A percentile compares a stretch with the other conserved stretches of the same genome.
Evolutionary conservation across 345 rosid genomes (phyloP).

Genomic region (Pugionium cornutum): DNA sequence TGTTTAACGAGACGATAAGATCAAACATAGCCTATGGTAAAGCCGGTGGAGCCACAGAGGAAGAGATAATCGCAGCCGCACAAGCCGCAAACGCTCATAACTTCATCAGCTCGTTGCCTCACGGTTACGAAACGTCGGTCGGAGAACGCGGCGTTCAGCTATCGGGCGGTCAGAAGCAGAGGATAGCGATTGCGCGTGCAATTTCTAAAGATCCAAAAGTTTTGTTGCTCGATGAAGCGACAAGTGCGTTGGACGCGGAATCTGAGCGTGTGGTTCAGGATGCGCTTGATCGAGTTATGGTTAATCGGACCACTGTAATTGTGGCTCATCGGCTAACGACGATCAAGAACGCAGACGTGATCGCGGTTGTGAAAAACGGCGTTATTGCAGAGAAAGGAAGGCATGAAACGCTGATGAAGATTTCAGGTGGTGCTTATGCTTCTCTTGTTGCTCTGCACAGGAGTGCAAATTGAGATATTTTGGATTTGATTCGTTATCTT

Average conservation of each 20-base stretch:
- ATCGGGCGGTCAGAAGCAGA: constrained; percentile 88
- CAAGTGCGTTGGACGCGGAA: constrained; percentile 75
- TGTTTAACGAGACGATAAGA: constrained; percentile 63
- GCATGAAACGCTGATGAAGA: constrained; percentile 49
- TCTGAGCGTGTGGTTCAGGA: constrained; percentile 66
- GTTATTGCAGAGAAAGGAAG: constrained; percentile 55
- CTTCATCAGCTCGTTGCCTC: constrained; percentile 53
- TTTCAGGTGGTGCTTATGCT: constrained; percentile 49
- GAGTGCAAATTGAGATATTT: constrained; percentile 30
- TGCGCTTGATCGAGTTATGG: constrained; percentile 43
- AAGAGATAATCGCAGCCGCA: constrained; percentile 55
- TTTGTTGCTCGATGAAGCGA: constrained; percentile 66
- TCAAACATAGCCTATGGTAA: constrained; percentile 70
- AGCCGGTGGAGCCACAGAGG: constrained; percentile 54
- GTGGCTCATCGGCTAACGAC: constrained; percentile 58
- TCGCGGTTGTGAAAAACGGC: constrained; percentile 53
- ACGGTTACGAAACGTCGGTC: constrained; percentile 40
- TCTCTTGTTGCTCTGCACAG: constrained; percentile 50
- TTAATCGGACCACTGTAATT: constrained; percentile 48
- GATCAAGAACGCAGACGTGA: constrained; percentile 51
- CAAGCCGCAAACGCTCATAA: constrained; percentile 59
- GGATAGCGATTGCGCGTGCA: constrained; percentile 57
- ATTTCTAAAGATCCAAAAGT: constrained; percentile 66
- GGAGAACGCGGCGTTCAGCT: constrained; percentile 46
- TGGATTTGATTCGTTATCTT: constrained; percentile 10